Percentiles rank a stretch among this genome's conserved stretches.
Conservation (phyloP, 2,329 filamentous ascomycete species). For the Aspergillus chevalieri region DNA sequence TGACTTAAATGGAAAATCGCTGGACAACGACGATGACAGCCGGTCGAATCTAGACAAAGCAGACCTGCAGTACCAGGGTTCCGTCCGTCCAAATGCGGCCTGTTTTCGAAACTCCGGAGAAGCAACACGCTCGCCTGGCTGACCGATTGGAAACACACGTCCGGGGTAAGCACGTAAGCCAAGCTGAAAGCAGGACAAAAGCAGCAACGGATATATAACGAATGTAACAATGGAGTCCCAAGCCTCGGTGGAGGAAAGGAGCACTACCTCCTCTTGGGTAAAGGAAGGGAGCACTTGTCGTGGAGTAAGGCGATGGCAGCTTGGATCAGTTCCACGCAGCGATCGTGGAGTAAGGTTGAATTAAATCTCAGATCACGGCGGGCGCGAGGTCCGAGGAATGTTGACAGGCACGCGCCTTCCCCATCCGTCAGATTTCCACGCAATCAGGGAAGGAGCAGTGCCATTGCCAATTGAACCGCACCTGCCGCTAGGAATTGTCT, state of each 20-base stretch:
- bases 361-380: not conserved
- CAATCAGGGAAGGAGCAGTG: not conserved
- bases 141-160: not conserved
- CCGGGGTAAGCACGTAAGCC: not conserved
- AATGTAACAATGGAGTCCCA: too few species aligned
- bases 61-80: not conserved
- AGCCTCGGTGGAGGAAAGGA: too few species aligned
- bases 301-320: not conserved
- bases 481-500: not conserved
- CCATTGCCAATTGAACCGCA: not conserved
- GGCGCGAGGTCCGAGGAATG: not conserved
- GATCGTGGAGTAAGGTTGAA: not conserved
- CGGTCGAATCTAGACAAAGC: slow-evolving; percentile 14
- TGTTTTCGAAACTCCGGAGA: not conserved
- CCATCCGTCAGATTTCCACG: not conserved
- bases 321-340: not conserved
- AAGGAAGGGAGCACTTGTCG: too few species aligned
- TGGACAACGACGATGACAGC: slow-evolving; percentile 5
- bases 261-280: too few species aligned
- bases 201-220: too few species aligned
- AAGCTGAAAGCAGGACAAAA: not conserved
- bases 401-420: not conserved
- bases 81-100: not conserved
- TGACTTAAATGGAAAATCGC: slow-evolving; percentile 25
- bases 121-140: not conserved